Conservation (phyloP, 768 basidiomycete species). For the Podaxis pistillaris region DNA sequence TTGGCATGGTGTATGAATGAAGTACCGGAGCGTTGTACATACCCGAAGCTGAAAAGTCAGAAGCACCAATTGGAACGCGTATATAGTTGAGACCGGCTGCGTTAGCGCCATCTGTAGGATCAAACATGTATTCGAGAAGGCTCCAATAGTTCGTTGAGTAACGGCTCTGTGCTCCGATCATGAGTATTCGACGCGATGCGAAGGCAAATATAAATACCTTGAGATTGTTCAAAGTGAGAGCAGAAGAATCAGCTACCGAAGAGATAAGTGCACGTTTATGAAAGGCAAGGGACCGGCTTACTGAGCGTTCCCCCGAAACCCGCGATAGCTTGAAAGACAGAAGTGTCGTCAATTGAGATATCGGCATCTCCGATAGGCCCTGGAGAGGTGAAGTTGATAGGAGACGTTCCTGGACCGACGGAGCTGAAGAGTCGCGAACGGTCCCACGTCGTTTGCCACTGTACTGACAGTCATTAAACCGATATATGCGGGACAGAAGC, state of each 20-base stretch:
- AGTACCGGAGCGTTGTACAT: slow-evolving; percentile 13
- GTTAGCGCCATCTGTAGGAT: slow-evolving; percentile 56
- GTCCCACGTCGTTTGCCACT: slow-evolving; percentile 67
- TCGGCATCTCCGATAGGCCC: slow-evolving; percentile 57
- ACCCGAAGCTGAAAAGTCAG: slow-evolving; percentile 68
- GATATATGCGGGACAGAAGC: background rate
- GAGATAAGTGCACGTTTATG: background rate
- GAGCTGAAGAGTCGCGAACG: slow-evolving; percentile 51
- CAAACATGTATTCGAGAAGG: slow-evolving; percentile 58
- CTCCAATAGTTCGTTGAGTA: slow-evolving; percentile 58
- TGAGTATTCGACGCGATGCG: background rate
- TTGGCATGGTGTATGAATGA: background rate
- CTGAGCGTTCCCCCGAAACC: slow-evolving; percentile 71
- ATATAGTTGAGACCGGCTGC: slow-evolving; percentile 70
- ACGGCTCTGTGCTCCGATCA: slow-evolving; percentile 31
- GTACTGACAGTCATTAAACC: background rate
- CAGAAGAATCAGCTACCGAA: slow-evolving; percentile 66
- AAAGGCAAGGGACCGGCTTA: slow-evolving; percentile 23
- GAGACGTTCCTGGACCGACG: slow-evolving; percentile 28
- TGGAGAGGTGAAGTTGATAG: slow-evolving; percentile 60
- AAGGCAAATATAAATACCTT: slow-evolving; percentile 44
- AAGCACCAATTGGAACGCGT: slow-evolving; percentile 68
- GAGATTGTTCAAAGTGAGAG: slow-evolving; percentile 54
- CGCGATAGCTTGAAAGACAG: slow-evolving; percentile 57
- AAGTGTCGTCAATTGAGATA: slow-evolving; percentile 56